phyloP scores from a whole-genome alignment of 345 rosid species.

The Eutrema japonicum region DNA sequence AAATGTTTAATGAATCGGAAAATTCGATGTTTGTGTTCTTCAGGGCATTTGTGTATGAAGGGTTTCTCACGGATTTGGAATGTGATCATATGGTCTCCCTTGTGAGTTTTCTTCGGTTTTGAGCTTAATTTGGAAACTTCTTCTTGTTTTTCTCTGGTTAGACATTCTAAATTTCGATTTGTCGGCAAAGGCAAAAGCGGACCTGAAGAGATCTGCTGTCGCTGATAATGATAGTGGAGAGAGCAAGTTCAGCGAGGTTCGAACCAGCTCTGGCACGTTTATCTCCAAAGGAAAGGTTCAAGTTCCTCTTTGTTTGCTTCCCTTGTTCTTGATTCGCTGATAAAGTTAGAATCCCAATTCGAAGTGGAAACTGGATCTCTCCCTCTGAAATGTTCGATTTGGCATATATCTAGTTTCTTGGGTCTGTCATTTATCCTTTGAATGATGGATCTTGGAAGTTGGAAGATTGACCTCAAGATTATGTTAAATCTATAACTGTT shows the following conservation, averaged over 20 bases:
- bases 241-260: constrained; percentile 82
- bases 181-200: constrained; percentile 64
- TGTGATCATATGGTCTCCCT: constrained; percentile 94
- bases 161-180: constrained; percentile 13
- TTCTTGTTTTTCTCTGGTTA: background rate
- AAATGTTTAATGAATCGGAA: background rate
- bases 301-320: constrained; percentile 4
- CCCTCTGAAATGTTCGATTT: background rate
- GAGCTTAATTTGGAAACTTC: constrained; percentile 20
- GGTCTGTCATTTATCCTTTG: constrained; percentile 15
- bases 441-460: constrained; percentile 7
- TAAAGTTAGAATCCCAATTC: background rate
- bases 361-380: constrained; percentile 2
- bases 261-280: constrained; percentile 97
- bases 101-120: constrained; percentile 47
- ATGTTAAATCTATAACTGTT: background rate
- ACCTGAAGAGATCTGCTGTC: constrained; percentile 90
- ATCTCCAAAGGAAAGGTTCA: constrained; percentile 82
- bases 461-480: constrained; percentile 6
- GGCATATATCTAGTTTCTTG: constrained; percentile 10
- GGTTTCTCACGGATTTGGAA: constrained; percentile 89
- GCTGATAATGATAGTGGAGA: constrained; percentile 85
- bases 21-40: constrained; percentile 15
- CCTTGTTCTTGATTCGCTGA: background rate
- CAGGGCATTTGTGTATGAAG: constrained; percentile 95